phyloP scores from a whole-genome alignment of 768 basidiomycete genomes.

The Suillus luteus region DNA sequence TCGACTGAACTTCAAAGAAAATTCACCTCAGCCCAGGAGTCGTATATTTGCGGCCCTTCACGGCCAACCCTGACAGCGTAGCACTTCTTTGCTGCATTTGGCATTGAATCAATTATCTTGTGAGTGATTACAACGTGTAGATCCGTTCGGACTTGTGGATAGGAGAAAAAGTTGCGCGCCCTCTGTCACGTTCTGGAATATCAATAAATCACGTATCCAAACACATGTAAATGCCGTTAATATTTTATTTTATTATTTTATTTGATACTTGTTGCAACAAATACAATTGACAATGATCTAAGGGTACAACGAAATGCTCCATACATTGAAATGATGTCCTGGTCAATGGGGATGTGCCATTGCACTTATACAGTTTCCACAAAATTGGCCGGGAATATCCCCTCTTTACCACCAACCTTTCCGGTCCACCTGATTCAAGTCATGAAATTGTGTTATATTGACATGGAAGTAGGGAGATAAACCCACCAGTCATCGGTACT shows the following conservation, averaged over 20 bases:
- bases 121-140: background rate
- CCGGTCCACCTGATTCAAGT: conserved; percentile 69
- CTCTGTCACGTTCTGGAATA: background rate
- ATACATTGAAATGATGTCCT: conserved; percentile 12
- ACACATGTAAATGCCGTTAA: background rate
- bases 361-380: conserved; percentile 57
- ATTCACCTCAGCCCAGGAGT: conserved; percentile 61
- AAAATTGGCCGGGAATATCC: conserved; percentile 84
- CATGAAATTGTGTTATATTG: background rate
- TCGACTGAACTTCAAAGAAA: background rate
- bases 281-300: background rate
- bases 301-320: background rate
- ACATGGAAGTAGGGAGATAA: conserved; percentile 8
- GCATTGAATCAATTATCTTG: conserved; percentile 22
- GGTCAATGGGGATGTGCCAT: background rate
- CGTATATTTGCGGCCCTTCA: conserved; percentile 58
- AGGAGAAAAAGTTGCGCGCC: background rate
- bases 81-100: conserved; percentile 43
- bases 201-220: background rate
- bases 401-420: conserved; percentile 56
- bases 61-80: conserved; percentile 65
- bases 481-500: conserved; percentile 75
- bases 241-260: background rate
- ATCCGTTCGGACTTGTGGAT: background rate
- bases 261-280: background rate